Evolutionary conservation across 805 yeast species (phyloP).

Genomic region (Ogataea populi-albae): DNA sequence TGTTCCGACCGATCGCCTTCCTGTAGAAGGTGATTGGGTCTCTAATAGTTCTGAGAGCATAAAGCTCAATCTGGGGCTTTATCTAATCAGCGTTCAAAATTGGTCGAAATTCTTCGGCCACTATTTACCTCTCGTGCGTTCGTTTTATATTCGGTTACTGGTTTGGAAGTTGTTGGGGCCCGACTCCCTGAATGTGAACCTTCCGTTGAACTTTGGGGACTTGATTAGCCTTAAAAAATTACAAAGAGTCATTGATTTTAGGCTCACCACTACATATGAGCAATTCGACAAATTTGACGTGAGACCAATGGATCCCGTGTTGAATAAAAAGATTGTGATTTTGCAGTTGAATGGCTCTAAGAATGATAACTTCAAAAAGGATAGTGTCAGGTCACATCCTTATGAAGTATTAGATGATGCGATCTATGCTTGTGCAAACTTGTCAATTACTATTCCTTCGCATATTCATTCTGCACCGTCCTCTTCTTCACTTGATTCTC

Average conservation of each 20-base stretch:
- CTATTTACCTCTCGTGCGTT: constrained; percentile 76
- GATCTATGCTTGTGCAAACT: constrained; percentile 40
- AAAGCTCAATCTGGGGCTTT: constrained; percentile 48
- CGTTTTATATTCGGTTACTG: constrained; percentile 62
- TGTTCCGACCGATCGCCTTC: constrained; percentile 41
- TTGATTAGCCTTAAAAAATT: constrained; percentile 13
- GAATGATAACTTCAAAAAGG: constrained; percentile 17
- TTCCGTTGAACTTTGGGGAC: constrained; percentile 16
- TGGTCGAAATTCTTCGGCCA: constrained; percentile 67
- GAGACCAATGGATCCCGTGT: constrained; percentile 36
- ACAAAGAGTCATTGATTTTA: constrained; percentile 29
- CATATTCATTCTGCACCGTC: constrained; percentile 8
- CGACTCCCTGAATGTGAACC: constrained; percentile 11
- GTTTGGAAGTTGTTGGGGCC: constrained; percentile 58
- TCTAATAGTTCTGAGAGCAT: constrained; percentile 37
- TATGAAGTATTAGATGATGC: constrained; percentile 69
- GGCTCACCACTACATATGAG: constrained; percentile 29
- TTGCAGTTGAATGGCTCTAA: constrained; percentile 26
- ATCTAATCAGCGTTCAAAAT: constrained; percentile 47
- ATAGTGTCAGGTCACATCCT: constrained; percentile 51
- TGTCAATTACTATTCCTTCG: constrained; percentile 10
- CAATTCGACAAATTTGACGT: constrained; percentile 16
- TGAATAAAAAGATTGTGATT: constrained; percentile 50
- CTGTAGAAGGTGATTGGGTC: constrained; percentile 36
- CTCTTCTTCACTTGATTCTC: constrained; percentile 7